A percentile compares a stretch with the other conserved stretches of the same genome.
Conservation (phyloP, 192 early-diverging fungal genomes). For the Entomortierella parvispora region DNA sequence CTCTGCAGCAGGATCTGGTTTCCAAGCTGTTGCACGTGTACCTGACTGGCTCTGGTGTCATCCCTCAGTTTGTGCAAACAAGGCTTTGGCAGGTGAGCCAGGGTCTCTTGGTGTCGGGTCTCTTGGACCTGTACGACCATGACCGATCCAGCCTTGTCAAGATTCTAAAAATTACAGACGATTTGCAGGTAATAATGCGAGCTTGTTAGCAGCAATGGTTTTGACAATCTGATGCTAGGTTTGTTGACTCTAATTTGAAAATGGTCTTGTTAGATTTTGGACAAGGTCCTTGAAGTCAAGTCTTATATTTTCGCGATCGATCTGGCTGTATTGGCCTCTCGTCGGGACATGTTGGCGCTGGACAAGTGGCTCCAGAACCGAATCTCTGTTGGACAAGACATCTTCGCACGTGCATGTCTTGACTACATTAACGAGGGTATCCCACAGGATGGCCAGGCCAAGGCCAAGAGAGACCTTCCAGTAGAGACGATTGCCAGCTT, state of each 20-base stretch:
- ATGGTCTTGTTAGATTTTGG: conserved; percentile 74
- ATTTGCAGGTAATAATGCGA: conserved; percentile 70
- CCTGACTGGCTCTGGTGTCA: conserved; percentile 68
- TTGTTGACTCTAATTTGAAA: neutral
- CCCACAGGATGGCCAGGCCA: conserved; percentile 54
- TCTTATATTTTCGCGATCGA: conserved; percentile 80
- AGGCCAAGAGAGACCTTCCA: conserved; percentile 55
- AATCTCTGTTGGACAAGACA: conserved; percentile 67
- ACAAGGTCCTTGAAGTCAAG: conserved; percentile 75
- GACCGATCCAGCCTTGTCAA: conserved; percentile 66
- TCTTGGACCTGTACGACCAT: conserved; percentile 78
- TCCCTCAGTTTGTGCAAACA: conserved; percentile 72
- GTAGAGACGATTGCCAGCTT: conserved; percentile 75
- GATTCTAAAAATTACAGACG: conserved; percentile 82
- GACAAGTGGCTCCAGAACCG: conserved; percentile 89
- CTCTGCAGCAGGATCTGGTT: conserved; percentile 72
- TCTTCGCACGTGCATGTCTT: conserved; percentile 78
- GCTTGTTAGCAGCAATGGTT: no score
- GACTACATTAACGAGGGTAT: conserved; percentile 80
- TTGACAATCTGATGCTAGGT: no score
- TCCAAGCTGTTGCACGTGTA: conserved; percentile 70
- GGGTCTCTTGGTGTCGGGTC: conserved; percentile 65
- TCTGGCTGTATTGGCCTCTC: conserved; percentile 80
- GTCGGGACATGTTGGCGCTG: conserved; percentile 80
- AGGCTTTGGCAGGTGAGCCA: conserved; percentile 76